phyloP scores from a whole-genome alignment of 352 stramenopile species.

The Pythium monospermum region DNA sequence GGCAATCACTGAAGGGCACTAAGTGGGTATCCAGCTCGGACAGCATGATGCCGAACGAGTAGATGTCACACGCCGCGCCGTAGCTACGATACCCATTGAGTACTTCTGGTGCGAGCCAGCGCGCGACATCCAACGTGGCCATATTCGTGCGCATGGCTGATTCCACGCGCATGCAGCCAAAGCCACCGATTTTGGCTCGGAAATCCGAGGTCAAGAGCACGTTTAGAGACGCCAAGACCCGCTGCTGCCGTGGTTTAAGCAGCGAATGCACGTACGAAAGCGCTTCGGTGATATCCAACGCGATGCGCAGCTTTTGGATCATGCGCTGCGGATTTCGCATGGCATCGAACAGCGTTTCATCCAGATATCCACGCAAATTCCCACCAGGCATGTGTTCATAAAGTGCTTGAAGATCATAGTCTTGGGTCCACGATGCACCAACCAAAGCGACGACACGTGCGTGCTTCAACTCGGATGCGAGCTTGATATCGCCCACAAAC shows the following conservation, averaged over 20 bases:
- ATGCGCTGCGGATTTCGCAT: conserved; percentile 3
- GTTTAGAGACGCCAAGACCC: conserved; percentile 22
- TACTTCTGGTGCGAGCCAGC: conserved; percentile 19
- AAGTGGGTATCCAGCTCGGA: conserved; percentile 21
- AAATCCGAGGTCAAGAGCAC: conserved; percentile 19
- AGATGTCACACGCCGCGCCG: conserved; percentile 14
- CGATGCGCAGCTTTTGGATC: conserved; percentile 23
- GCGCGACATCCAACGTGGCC: background rate
- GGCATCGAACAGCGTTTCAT: background rate
- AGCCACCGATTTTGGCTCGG: conserved; percentile 23
- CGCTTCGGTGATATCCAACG: conserved; percentile 25
- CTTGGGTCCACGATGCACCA: conserved; percentile 14
- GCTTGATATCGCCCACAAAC: conserved; percentile 26
- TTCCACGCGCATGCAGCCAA: conserved; percentile 13
- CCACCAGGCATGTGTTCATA: conserved; percentile 21
- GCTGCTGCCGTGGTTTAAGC: conserved; percentile 15
- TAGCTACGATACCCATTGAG: conserved; percentile 9
- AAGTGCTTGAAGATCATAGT: conserved; percentile 17
- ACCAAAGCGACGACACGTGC: conserved; percentile 23
- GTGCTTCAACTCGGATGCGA: conserved; percentile 18
- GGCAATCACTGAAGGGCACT: conserved; percentile 17
- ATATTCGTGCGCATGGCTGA: background rate
- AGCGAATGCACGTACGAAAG: conserved; percentile 28
- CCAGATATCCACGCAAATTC: conserved; percentile 19
- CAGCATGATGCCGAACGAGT: conserved; percentile 23